Evolutionary conservation across 768 basidiomycete species (phyloP).

Genomic region (Bullera alba): DNA sequence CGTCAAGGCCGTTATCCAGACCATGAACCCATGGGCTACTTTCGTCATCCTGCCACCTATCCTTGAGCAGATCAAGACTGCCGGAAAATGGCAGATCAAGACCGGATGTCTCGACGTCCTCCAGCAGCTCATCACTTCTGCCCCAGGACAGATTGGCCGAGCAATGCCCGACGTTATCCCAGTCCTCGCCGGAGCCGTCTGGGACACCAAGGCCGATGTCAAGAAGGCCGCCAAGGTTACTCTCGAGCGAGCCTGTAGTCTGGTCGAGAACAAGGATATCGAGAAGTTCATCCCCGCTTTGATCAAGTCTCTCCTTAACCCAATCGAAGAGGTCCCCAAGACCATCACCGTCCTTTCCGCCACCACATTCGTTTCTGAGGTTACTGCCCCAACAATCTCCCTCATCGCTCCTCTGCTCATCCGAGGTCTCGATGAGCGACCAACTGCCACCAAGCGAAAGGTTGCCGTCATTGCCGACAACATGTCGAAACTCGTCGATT

Average conservation of each 20-base stretch:
- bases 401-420: conserved; percentile 94
- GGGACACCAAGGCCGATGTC: conserved; percentile 98
- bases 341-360: conserved; percentile 92
- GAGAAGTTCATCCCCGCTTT: conserved; percentile 77
- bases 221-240: conserved; percentile 96
- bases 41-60: conserved; percentile 75
- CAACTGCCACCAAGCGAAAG: conserved; percentile 93
- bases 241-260: conserved; percentile 85
- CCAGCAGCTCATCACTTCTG: conserved; percentile 77
- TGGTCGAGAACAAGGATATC: conserved; percentile 98
- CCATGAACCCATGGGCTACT: conserved; percentile 84
- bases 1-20: conserved; percentile 63
- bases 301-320: conserved; percentile 96
- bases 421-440: conserved; percentile 88
- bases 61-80: conserved; percentile 87
- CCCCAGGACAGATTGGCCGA: conserved; percentile 72
- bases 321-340: conserved; percentile 96
- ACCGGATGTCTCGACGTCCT: conserved; percentile 72
- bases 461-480: conserved; percentile 97
- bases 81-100: conserved; percentile 97
- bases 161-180: conserved; percentile 94
- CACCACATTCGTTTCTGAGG: conserved; percentile 99
- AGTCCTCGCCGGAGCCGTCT: conserved; percentile 87
- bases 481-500: conserved; percentile 98
- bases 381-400: conserved; percentile 92